Percentiles rank a stretch among this genome's conserved stretches.
phyloP scores from a whole-genome alignment of 805 yeast species.

The Brettanomyces custersianus region DNA sequence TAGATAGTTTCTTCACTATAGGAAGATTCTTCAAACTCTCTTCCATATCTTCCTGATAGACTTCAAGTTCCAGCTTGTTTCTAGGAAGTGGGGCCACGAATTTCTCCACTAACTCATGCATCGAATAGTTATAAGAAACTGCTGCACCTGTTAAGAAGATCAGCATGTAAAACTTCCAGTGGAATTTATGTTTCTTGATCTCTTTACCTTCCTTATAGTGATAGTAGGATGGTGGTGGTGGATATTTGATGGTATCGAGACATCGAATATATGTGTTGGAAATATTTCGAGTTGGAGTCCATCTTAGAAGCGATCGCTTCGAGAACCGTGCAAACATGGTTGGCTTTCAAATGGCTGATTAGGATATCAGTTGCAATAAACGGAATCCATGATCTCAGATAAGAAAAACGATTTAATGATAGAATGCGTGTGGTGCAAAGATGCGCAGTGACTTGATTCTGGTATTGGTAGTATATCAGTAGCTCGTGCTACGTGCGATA shows the following conservation, averaged over 20 bases:
- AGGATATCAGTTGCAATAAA: no score
- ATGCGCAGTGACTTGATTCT: no score
- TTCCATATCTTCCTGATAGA: constrained; percentile 30
- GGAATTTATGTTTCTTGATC: neutral
- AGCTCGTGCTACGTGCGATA: no score
- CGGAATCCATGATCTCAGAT: no score
- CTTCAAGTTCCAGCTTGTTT: constrained; percentile 13
- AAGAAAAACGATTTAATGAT: no score
- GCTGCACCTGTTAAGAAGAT: constrained; percentile 19
- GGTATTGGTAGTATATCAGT: no score
- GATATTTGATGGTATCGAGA: constrained; percentile 10
- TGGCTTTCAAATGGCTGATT: no score
- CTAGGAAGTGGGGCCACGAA: constrained; percentile 15
- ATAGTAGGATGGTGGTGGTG: constrained; percentile 12
- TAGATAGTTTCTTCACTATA: constrained; percentile 38
- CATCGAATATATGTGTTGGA: no score
- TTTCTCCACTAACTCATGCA: constrained; percentile 19
- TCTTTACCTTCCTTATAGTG: constrained; percentile 2
- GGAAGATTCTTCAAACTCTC: constrained; percentile 39
- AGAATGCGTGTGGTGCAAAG: no score
- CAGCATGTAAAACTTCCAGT: constrained; percentile 9
- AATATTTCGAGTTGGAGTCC: no score
- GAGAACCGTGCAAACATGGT: no score
- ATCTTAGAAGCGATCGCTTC: no score
- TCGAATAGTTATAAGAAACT: constrained; percentile 19